phyloP scores from a whole-genome alignment of 2,329 filamentous ascomycete genomes.

The Talaromyces sp. region DNA sequence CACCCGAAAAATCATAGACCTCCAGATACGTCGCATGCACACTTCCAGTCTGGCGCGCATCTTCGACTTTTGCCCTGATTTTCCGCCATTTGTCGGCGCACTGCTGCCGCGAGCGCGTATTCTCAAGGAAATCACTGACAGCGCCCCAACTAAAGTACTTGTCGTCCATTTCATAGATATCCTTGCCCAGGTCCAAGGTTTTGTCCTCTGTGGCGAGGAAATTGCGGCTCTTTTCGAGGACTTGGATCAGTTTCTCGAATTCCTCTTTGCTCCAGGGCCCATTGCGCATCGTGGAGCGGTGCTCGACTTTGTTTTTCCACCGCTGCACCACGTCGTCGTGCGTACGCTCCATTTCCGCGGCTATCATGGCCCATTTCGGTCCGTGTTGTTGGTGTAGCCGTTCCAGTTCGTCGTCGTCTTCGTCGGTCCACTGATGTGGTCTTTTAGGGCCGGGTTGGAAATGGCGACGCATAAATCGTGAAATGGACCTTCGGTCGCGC shows the following conservation, averaged over 20 bases:
- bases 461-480: slow-evolving; percentile 38
- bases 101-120: slow-evolving; percentile 32
- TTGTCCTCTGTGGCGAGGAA: slow-evolving; percentile 12
- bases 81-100: slow-evolving; percentile 37
- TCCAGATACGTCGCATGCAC: slow-evolving; percentile 14
- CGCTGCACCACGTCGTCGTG: slow-evolving; percentile 38
- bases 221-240: slow-evolving; percentile 20
- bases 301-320: slow-evolving; percentile 37
- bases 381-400: slow-evolving; percentile 25
- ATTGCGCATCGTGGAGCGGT: slow-evolving; percentile 27
- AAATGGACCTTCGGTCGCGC: slow-evolving; percentile 32
- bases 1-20: slow-evolving; percentile 5
- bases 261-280: slow-evolving; percentile 35
- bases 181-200: slow-evolving; percentile 20
- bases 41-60: slow-evolving; percentile 16
- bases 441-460: slow-evolving; percentile 35
- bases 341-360: slow-evolving; percentile 30
- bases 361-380: slow-evolving; percentile 32
- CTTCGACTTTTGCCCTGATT: slow-evolving; percentile 16
- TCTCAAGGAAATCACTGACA: slow-evolving; percentile 23
- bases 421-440: slow-evolving; percentile 32
- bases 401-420: slow-evolving; percentile 37
- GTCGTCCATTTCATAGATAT: slow-evolving; percentile 33
- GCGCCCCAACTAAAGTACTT: slow-evolving; percentile 25
- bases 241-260: slow-evolving; percentile 19